Evolutionary conservation across 495 filamentous ascomycete genomes (phyloP).

Genomic region (Glarea lozoyensis): DNA sequence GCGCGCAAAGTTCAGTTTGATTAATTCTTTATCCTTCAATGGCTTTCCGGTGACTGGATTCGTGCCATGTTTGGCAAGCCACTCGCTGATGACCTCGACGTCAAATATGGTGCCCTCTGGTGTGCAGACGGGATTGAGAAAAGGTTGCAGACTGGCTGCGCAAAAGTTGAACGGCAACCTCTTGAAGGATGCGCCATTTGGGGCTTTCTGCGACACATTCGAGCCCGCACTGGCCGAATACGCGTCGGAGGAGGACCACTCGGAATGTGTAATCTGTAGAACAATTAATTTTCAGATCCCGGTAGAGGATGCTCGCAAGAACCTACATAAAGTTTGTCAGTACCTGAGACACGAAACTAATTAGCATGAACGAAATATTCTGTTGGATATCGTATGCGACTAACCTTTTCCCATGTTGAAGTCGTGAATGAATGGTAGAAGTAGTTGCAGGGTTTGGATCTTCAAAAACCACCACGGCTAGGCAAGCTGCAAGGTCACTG

Average conservation of each 20-base stretch:
- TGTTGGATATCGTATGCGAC: neutral
- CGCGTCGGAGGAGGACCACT: constrained; percentile 88
- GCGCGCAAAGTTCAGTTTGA: constrained; percentile 84
- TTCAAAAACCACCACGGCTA: too few species aligned
- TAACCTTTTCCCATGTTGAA: constrained; percentile 19
- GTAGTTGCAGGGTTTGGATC: too few species aligned
- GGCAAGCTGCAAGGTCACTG: too few species aligned
- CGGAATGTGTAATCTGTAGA: constrained; percentile 78
- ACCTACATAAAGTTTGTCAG: constrained; percentile 70
- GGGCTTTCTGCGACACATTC: constrained; percentile 48
- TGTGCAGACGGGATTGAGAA: constrained; percentile 78
- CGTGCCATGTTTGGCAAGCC: constrained; percentile 86
- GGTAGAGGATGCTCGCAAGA: neutral
- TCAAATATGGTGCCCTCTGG: constrained; percentile 73
- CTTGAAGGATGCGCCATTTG: constrained; percentile 59
- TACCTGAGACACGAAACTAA: constrained; percentile 26
- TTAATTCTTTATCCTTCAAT: constrained; percentile 71
- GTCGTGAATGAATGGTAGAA: too few species aligned
- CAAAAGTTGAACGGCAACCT: constrained; percentile 97
- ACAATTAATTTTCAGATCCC: constrained; percentile 11
- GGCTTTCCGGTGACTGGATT: constrained; percentile 81
- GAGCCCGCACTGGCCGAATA: constrained; percentile 69
- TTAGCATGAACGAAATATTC: constrained; percentile 2
- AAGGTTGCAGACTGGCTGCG: constrained; percentile 89
- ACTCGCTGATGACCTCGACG: constrained; percentile 76